phyloP scores from a whole-genome alignment of 164 flowering plant genomes.

The Aristolochia contorta region DNA sequence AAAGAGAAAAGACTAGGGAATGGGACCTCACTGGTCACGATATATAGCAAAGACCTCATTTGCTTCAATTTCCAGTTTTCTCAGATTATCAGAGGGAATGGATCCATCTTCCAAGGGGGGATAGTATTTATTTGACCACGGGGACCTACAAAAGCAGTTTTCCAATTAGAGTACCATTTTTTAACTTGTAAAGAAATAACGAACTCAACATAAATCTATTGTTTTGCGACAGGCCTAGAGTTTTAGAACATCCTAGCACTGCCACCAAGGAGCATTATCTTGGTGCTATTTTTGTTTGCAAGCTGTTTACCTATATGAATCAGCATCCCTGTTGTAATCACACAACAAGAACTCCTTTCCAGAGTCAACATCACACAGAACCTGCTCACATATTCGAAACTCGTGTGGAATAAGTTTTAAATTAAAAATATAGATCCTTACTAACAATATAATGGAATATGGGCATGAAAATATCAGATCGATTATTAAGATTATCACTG shows the following conservation, averaged over 20 bases:
- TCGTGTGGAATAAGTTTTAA: too few relatives aligned
- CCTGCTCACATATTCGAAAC: slow-evolving; percentile 29
- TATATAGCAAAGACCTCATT: slow-evolving; percentile 81
- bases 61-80: slow-evolving; percentile 95
- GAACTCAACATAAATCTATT: too few relatives aligned
- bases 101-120: slow-evolving; percentile 80
- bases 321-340: slow-evolving; percentile 97
- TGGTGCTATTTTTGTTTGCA: too few relatives aligned
- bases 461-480: too few relatives aligned
- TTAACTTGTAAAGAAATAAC: too few relatives aligned
- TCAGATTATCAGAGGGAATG: slow-evolving; percentile 59
- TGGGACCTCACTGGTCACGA: slow-evolving; percentile 99
- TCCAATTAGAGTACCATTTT: too few relatives aligned
- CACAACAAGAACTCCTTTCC: slow-evolving; percentile 92
- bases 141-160: slow-evolving; percentile 50
- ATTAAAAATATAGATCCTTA: too few relatives aligned
- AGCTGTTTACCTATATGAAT: slow-evolving; percentile 71
- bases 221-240: too few relatives aligned
- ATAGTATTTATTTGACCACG: slow-evolving; percentile 91
- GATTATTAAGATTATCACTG: too few relatives aligned
- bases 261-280: too few relatives aligned
- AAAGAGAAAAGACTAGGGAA: not conserved
- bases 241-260: too few relatives aligned
- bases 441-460: too few relatives aligned
- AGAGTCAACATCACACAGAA: slow-evolving; percentile 54